Conservation (phyloP, 108 stramenopile species). For the Nitzschia palea region DNA sequence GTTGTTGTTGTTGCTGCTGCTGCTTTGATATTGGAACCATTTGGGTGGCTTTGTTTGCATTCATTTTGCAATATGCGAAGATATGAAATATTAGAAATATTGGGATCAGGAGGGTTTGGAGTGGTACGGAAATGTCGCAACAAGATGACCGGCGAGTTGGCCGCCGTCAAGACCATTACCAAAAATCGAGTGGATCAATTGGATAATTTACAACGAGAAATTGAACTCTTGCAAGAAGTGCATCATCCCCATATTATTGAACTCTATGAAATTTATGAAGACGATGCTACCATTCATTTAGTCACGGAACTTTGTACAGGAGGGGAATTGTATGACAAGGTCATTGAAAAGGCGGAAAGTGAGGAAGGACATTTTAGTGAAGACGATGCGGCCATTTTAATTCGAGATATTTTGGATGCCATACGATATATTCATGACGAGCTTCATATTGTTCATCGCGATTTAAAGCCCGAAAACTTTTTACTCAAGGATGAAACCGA, state of each 20-base stretch:
- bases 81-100: slow-evolving; percentile 19
- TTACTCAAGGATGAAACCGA: slow-evolving; percentile 44
- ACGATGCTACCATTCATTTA: slow-evolving; percentile 53
- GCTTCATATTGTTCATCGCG: slow-evolving; percentile 86
- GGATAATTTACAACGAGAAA: slow-evolving; percentile 29
- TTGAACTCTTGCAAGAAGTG: slow-evolving; percentile 51
- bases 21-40: too few species aligned
- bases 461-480: slow-evolving; percentile 95
- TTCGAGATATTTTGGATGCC: slow-evolving; percentile 60
- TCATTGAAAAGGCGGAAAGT: slow-evolving; percentile 48
- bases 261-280: slow-evolving; percentile 80
- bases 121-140: slow-evolving; percentile 14
- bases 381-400: slow-evolving; percentile 42
- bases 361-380: slow-evolving; percentile 42
- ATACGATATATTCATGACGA: slow-evolving; percentile 69
- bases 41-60: too few species aligned
- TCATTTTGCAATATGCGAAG: too few species aligned
- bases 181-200: slow-evolving; percentile 29
- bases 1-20: too few species aligned
- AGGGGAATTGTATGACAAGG: slow-evolving; percentile 76
- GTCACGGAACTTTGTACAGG: slow-evolving; percentile 46
- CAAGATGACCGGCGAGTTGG: slow-evolving; percentile 14
- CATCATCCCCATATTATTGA: slow-evolving; percentile 79
- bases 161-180: slow-evolving; percentile 48
- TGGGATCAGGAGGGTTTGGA: slow-evolving; percentile 20